Evolutionary conservation across 257 asterid species (phyloP).

Genomic region (Ligustrum vulgare): DNA sequence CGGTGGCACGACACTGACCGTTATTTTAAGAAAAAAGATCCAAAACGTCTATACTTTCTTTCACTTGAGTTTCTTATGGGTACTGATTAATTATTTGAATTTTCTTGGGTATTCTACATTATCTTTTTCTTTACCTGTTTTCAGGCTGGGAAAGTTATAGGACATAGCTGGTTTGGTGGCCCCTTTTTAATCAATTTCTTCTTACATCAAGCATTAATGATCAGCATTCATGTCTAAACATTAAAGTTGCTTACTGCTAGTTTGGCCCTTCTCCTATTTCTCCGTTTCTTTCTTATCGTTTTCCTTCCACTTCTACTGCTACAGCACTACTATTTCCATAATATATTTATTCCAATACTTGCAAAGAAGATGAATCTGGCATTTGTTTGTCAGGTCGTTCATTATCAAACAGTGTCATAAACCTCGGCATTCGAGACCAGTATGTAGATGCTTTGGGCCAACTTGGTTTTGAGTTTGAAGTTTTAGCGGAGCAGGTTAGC

Average conservation of each 20-base stretch:
- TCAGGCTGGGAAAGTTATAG: neutral
- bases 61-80: constrained; percentile 62
- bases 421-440: constrained; percentile 51
- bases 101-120: neutral
- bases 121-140: constrained; percentile 16
- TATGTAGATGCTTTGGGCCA: constrained; percentile 50
- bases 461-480: constrained; percentile 55
- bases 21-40: constrained; percentile 47
- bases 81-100: constrained; percentile 17
- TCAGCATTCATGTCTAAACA: neutral
- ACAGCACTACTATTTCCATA: neutral
- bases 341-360: neutral
- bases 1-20: constrained; percentile 59
- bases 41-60: constrained; percentile 54
- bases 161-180: neutral
- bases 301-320: neutral
- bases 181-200: neutral
- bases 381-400: constrained; percentile 45
- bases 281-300: neutral
- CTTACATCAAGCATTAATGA: neutral
- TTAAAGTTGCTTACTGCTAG: neutral
- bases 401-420: constrained; percentile 50
- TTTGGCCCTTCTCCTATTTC: neutral
- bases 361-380: constrained; percentile 1
- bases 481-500: constrained; percentile 54